phyloP scores from a whole-genome alignment of 345 rosid species.

The Brassica nigra region DNA sequence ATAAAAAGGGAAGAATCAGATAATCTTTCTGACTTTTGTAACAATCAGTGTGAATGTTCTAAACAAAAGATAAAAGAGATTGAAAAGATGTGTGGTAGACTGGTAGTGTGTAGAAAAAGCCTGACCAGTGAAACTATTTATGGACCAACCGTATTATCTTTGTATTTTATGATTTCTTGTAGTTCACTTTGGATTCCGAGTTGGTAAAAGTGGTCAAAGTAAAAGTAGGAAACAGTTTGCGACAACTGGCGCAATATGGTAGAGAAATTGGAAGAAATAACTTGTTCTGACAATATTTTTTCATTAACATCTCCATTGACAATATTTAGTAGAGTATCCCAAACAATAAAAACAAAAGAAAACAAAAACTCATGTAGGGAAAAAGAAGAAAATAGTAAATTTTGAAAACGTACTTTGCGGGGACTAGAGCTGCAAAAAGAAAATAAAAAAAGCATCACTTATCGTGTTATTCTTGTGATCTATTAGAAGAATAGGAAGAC shows the following conservation, averaged over 20 bases:
- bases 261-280: not conserved
- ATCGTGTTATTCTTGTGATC: conserved; percentile 22
- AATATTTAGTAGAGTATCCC: not conserved
- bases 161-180: not conserved
- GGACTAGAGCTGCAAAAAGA: not conserved
- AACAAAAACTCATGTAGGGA: not conserved
- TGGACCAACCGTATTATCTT: conserved; percentile 4
- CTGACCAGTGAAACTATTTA: conserved; percentile 20
- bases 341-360: not conserved
- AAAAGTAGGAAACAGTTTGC: not conserved
- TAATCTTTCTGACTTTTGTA: conserved; percentile 24
- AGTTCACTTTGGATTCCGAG: not conserved
- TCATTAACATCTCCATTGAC: not conserved
- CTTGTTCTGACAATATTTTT: not conserved
- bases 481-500: not conserved
- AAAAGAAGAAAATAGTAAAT: not conserved
- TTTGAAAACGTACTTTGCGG: conserved; percentile 2
- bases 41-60: conserved; percentile 12
- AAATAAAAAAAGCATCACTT: not conserved
- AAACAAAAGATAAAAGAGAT: conserved; percentile 13
- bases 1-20: conserved; percentile 13
- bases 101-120: not conserved
- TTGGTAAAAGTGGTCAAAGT: not conserved
- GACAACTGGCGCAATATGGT: not conserved
- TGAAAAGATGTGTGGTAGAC: conserved; percentile 3